Conservation (phyloP, 2,329 filamentous ascomycete genomes). For the Colletotrichum sp. region DNA sequence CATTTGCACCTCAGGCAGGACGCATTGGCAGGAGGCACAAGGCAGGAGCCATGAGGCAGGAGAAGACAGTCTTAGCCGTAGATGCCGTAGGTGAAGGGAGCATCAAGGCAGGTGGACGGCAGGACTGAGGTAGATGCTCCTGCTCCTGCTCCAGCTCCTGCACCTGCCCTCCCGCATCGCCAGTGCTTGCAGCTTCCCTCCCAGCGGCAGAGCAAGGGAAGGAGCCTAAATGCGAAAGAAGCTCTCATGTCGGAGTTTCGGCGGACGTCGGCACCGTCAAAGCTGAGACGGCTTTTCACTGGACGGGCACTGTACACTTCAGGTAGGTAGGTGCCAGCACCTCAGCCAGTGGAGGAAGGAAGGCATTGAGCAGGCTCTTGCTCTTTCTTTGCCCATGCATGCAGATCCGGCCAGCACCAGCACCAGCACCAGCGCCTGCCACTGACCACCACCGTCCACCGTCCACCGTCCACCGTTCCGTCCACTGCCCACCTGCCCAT, state of each 20-base stretch:
- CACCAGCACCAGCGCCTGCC: background rate
- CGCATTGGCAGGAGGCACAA: background rate
- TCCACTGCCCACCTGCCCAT: background rate
- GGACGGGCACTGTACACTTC: background rate
- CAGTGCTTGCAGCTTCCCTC: background rate
- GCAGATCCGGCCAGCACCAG: background rate
- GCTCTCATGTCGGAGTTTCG: constrained; percentile 5
- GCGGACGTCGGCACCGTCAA: constrained; percentile 13
- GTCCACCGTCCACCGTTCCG: background rate
- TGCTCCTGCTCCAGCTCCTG: background rate
- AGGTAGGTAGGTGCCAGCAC: background rate
- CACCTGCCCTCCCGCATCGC: background rate
- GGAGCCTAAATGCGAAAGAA: background rate
- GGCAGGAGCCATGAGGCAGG: background rate
- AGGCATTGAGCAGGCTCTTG: background rate
- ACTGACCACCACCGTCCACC: background rate
- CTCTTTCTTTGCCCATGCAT: background rate
- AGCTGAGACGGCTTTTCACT: constrained; percentile 15
- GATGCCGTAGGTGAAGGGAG: background rate
- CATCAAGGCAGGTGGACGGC: background rate
- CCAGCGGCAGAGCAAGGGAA: background rate
- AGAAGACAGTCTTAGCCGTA: background rate
- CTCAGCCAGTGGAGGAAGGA: background rate
- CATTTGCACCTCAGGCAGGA: background rate
- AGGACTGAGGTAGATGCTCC: background rate